Percentiles rank a stretch among this genome's conserved stretches.
phyloP scores from a whole-genome alignment of 768 basidiomycete species.

The Tulasnella sp. region DNA sequence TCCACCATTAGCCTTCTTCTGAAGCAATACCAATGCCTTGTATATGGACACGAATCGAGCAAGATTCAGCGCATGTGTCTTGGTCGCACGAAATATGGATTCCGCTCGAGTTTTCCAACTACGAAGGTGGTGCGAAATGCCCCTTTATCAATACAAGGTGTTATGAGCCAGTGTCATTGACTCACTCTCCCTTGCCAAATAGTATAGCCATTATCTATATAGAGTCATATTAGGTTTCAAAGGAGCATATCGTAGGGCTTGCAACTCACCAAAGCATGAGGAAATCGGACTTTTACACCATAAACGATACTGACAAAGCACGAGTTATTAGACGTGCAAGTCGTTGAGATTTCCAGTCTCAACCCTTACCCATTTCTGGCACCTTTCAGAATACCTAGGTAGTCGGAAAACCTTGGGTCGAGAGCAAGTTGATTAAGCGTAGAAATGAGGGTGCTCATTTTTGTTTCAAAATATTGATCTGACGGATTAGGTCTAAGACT shows the following conservation, averaged over 20 bases:
- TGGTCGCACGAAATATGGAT: constrained; percentile 71
- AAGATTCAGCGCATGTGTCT: constrained; percentile 80
- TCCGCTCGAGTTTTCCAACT: constrained; percentile 61
- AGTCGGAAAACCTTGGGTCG: constrained; percentile 68
- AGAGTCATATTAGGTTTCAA: too few species aligned
- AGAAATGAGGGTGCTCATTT: too few species aligned
- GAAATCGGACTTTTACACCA: constrained; percentile 73
- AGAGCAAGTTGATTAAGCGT: constrained; percentile 9
- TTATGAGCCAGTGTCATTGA: constrained; percentile 19
- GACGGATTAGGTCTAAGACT: too few species aligned
- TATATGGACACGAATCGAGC: constrained; percentile 91
- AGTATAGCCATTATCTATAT: constrained; percentile 92
- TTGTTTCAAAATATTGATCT: too few species aligned
- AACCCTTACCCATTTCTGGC: constrained; percentile 80
- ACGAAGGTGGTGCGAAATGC: neutral
- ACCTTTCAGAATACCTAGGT: constrained; percentile 87
- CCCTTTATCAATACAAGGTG: neutral
- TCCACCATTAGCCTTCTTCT: constrained; percentile 66
- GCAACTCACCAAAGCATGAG: constrained; percentile 94
- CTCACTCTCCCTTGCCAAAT: constrained; percentile 84
- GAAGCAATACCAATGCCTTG: constrained; percentile 73
- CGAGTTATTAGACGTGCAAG: too few species aligned
- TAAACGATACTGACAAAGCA: constrained; percentile 23
- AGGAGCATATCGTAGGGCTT: too few species aligned
- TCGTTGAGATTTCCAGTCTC: constrained; percentile 32